Percentiles rank a stretch among this genome's conserved stretches.
Conservation (phyloP, 176 grass and related monocot genomes). For the Cocos nucifera region DNA sequence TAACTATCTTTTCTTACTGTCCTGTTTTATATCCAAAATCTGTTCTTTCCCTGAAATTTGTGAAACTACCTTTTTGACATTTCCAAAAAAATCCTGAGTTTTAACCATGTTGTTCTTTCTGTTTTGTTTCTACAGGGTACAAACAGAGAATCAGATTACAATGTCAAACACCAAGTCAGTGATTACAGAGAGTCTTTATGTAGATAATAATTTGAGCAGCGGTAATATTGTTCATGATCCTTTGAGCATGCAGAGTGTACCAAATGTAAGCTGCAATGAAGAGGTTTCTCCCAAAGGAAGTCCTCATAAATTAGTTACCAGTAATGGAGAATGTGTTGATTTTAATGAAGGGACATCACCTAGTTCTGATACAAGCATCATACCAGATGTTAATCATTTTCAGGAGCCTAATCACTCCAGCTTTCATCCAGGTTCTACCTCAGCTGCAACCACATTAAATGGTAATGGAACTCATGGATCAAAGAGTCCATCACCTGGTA, state of each 20-base stretch:
- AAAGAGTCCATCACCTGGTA: conserved; percentile 20
- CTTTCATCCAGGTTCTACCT: conserved; percentile 11
- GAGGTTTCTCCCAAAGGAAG: conserved; percentile 16
- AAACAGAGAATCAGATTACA: too few species aligned
- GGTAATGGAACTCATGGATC: conserved; percentile 16
- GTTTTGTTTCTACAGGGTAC: too few species aligned
- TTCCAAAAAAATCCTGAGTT: too few species aligned
- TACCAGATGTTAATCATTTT: conserved; percentile 15
- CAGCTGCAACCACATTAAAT: conserved; percentile 11
- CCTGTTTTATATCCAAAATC: too few species aligned
- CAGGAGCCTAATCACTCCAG: conserved; percentile 18
- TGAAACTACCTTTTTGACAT: too few species aligned
- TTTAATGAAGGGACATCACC: conserved; percentile 15
- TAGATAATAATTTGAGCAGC: conserved; percentile 3
- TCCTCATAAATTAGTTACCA: conserved; percentile 26
- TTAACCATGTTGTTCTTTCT: too few species aligned
- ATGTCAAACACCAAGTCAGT: too few species aligned
- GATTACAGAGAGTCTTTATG: too few species aligned
- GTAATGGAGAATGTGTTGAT: conserved; percentile 8
- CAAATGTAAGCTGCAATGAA: conserved; percentile 21
- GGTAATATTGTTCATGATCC: conserved; percentile 4
- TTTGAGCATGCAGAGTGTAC: conserved; percentile 15
- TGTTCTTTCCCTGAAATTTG: too few species aligned
- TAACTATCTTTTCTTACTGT: too few species aligned
- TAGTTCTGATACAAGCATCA: conserved; percentile 22